These are phyloP conservation scores for Shiraia bambusicola DNA, from an alignment of 2,329 filamentous ascomycete species.

Conservation along the genomic window DNA sequence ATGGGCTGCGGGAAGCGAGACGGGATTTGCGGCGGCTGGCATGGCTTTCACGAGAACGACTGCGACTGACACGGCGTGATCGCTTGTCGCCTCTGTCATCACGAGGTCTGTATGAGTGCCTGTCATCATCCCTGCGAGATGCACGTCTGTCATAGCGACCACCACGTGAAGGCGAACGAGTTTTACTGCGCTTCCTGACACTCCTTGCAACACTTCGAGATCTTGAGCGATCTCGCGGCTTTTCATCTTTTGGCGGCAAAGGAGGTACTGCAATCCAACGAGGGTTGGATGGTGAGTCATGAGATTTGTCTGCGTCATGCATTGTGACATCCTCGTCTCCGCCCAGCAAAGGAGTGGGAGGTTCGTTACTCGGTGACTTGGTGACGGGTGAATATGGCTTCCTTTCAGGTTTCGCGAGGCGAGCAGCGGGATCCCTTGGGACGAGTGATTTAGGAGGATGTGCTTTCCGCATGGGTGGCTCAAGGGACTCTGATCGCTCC, in stretches of 20 bases:
- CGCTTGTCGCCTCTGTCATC: slow-evolving; percentile 32
- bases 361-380: slow-evolving; percentile 30
- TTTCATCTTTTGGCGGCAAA: slow-evolving; percentile 22
- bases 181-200: slow-evolving; percentile 31
- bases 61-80: slow-evolving; percentile 31
- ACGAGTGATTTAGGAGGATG: slow-evolving; percentile 40
- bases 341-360: slow-evolving; percentile 14
- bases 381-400: slow-evolving; percentile 27
- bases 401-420: slow-evolving; percentile 34
- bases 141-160: slow-evolving; percentile 33
- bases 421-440: slow-evolving; percentile 35
- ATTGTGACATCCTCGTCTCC: slow-evolving; percentile 29
- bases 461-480: slow-evolving; percentile 42
- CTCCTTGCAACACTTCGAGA: slow-evolving; percentile 32
- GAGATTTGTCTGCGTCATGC: slow-evolving; percentile 27
- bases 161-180: slow-evolving; percentile 36
- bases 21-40: slow-evolving; percentile 33
- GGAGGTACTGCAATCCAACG: slow-evolving; percentile 32
- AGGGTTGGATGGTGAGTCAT: slow-evolving; percentile 16
- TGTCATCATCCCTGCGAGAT: slow-evolving; percentile 28
- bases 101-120: slow-evolving; percentile 29
- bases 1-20: slow-evolving; percentile 29
- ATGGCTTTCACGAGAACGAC: slow-evolving; percentile 35
- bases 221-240: slow-evolving; percentile 29
- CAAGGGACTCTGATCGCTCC: slow-evolving; percentile 43